These are phyloP conservation scores for Actinomucor elegans DNA, from an alignment of 371 early-diverging fungal species.

Conservation along the genomic window DNA sequence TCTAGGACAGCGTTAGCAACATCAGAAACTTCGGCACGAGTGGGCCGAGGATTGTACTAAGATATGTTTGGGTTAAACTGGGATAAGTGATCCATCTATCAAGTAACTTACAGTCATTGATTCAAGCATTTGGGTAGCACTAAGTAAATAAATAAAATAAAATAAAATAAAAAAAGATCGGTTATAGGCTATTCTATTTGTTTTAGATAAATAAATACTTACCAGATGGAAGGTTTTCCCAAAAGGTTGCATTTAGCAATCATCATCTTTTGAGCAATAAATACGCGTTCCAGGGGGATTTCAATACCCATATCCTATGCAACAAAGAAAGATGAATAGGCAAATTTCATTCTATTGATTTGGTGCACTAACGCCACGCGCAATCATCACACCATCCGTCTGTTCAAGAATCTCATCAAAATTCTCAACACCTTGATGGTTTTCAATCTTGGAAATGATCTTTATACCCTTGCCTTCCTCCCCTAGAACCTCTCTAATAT, in stretches of 20 bases:
- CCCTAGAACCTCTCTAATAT: conserved; percentile 78
- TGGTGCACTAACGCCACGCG: conserved; percentile 87
- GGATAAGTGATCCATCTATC: not conserved
- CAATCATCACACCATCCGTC: conserved; percentile 98
- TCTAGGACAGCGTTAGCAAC: conserved; percentile 98
- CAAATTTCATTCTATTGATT: too few relatives aligned
- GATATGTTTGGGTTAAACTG: not conserved
- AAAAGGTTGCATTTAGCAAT: conserved; percentile 89
- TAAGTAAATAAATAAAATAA: too few relatives aligned
- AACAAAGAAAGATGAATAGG: too few relatives aligned
- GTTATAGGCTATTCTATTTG: not conserved
- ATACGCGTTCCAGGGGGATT: conserved; percentile 90
- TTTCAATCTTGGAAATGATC: conserved; percentile 96
- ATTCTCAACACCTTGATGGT: conserved; percentile 93
- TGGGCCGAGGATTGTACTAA: conserved; percentile 87
- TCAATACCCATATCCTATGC: conserved; percentile 91
- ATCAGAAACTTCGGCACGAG: conserved; percentile 98
- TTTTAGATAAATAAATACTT: not conserved
- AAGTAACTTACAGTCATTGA: conserved; percentile 82
- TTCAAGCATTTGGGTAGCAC: conserved; percentile 99
- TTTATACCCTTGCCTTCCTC: conserved; percentile 82
- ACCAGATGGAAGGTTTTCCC: conserved; percentile 95
- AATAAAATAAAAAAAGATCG: too few relatives aligned
- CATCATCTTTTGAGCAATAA: conserved; percentile 97
- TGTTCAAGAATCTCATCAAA: conserved; percentile 94